Base-by-base conservation (phyloP, 495 filamentous ascomycete genomes). In the Gamarada debralockiae region DNA sequence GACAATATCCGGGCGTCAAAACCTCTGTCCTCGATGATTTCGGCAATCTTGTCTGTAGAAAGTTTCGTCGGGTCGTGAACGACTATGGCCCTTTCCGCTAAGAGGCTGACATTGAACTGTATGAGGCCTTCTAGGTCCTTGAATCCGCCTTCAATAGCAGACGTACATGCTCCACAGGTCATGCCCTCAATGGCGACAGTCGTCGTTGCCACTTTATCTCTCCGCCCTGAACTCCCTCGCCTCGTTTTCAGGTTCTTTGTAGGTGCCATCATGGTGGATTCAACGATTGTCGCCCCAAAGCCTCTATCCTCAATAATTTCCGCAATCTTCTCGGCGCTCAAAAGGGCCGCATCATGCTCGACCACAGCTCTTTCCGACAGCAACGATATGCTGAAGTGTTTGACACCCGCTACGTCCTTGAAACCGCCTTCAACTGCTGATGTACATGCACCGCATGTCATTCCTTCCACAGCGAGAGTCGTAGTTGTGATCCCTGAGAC, bases 371-470 rank as follows among this genome's bases (percentile, higher is more conserved):
- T 81, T 63, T 97, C 91, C 7, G 93, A 92, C 9, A 97, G 79
- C 36, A 98, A 69, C 55, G 91, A 96, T 67, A 98, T 90, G 63
- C 91, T 93, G 71, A 97, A 96, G 63, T 89, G 85, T 36, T 83
- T 76, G 13, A 98, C 67, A 0, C 92, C 95, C 2, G 83, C 71
- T 14, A 92, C 72, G 53, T 82, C 82, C 50, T 83, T 79, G 62
- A 97, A 95, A 2, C 86, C 90, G 45, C 81, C 80, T 67, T 96
- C 85, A 17, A 97, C 80, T 37, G 93, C 92, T 10, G 91, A 87
- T 6, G 92, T 97, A 66, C 93, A 98, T 22, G 92, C 90, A 18
- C 92, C 92, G 61, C 92, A 98, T 3, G 92, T 97, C 93, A 98
- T 97, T 24, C 93, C 93, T 59, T 87, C 87, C 21, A 98, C 80